Conservation (phyloP, 1,284 basidiomycete genomes). For the Pseudomicrostroma phylloplanum region DNA sequence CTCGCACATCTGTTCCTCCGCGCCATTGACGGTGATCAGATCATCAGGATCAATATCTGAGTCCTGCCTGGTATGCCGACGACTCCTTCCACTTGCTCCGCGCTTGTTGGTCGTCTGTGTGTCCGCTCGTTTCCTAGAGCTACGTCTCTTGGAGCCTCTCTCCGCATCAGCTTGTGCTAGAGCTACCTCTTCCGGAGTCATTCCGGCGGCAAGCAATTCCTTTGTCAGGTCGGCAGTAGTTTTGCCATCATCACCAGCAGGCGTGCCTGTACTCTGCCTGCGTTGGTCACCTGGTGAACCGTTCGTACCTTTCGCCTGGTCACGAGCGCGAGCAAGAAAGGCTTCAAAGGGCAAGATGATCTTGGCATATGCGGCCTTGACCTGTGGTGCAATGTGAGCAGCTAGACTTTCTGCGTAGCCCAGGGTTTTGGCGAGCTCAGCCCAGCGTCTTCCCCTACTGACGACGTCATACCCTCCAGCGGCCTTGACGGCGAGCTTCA, state of each 20-base stretch:
- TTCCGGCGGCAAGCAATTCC: not conserved
- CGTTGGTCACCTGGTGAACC: too few relatives aligned
- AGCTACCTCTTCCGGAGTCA: not conserved
- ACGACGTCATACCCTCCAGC: conserved; percentile 76
- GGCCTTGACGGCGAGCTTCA: conserved; percentile 83
- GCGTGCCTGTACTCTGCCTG: too few relatives aligned
- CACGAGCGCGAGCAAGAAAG: conserved; percentile 60
- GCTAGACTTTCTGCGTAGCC: conserved; percentile 61
- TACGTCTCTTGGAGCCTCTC: not conserved
- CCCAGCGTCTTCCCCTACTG: conserved; percentile 75
- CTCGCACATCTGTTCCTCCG: conserved; percentile 37
- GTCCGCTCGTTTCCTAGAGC: not conserved
- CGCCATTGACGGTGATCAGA: not conserved
- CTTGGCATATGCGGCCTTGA: conserved; percentile 79
- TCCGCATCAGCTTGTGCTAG: not conserved
- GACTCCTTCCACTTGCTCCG: not conserved
- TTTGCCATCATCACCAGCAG: too few relatives aligned
- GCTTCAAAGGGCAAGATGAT: conserved; percentile 92
- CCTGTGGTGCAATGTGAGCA: conserved; percentile 73
- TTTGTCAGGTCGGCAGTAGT: not conserved
- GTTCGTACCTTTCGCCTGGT: conserved; percentile 20
- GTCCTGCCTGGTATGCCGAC: not conserved
- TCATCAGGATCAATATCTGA: not conserved
- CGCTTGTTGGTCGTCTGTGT: not conserved
- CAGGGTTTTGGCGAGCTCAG: conserved; percentile 69